Percentiles rank a stretch among this genome's conserved stretches.
phyloP scores from a whole-genome alignment of 495 filamentous ascomycete species.

The Penicillium cataractarum region DNA sequence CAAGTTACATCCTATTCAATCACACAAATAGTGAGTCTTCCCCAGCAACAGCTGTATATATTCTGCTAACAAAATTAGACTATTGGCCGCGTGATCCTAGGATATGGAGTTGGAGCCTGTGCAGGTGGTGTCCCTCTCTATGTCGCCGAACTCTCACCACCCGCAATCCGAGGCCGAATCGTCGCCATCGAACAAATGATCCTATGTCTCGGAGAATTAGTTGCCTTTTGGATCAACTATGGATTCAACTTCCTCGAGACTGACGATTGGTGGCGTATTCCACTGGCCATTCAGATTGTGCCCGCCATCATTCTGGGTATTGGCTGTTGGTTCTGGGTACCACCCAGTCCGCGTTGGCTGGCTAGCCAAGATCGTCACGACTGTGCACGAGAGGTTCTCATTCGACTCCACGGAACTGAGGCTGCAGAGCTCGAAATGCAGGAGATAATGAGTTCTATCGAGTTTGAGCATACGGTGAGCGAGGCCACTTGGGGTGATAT shows the following conservation, averaged over 20 bases:
- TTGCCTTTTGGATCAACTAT: slow-evolving; percentile 66
- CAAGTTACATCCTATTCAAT: slow-evolving; percentile 59
- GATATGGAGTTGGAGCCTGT: slow-evolving; percentile 70
- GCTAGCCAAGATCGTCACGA: slow-evolving; percentile 68
- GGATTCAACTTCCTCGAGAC: slow-evolving; percentile 43
- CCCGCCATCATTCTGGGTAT: slow-evolving; percentile 64
- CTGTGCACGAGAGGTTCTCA: slow-evolving; percentile 67
- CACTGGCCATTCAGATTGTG: slow-evolving; percentile 62
- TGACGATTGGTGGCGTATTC: slow-evolving; percentile 67
- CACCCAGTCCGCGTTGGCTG: slow-evolving; percentile 77
- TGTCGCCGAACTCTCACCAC: slow-evolving; percentile 32
- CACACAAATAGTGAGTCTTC: slow-evolving; percentile 50
- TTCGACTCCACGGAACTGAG: slow-evolving; percentile 58
- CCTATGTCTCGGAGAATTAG: slow-evolving; percentile 75
- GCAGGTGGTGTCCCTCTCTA: slow-evolving; percentile 73
- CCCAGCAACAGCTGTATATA: background rate
- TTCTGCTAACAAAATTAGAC: slow-evolving; percentile 23
- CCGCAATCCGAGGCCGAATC: slow-evolving; percentile 49
- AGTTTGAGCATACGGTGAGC: slow-evolving; percentile 72
- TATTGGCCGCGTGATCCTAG: slow-evolving; percentile 55
- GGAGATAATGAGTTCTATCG: slow-evolving; percentile 75
- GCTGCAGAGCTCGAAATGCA: slow-evolving; percentile 71
- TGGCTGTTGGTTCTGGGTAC: slow-evolving; percentile 48
- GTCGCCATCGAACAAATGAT: slow-evolving; percentile 74
- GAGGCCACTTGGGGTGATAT: slow-evolving; percentile 69